phyloP scores from a whole-genome alignment of 768 basidiomycete species.

The Kwoniella heveanensis region DNA sequence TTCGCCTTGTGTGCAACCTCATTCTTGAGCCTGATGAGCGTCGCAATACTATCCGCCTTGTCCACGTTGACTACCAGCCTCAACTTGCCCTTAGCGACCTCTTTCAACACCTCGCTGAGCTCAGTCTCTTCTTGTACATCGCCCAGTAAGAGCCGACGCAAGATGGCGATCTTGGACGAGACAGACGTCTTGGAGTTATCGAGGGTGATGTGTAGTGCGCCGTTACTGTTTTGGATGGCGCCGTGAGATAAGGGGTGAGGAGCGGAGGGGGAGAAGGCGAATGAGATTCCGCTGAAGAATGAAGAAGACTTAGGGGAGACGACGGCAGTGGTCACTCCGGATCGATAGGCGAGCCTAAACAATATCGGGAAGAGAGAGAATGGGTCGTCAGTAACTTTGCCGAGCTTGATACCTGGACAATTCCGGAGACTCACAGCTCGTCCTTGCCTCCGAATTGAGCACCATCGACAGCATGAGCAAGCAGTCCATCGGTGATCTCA shows the following conservation, averaged over 20 bases:
- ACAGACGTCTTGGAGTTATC: conserved; percentile 64
- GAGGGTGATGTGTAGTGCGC: conserved; percentile 70
- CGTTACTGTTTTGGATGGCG: conserved; percentile 66
- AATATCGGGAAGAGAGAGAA: no score
- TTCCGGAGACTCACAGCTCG: conserved; percentile 65
- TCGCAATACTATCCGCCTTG: conserved; percentile 71
- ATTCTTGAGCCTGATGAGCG: conserved; percentile 66
- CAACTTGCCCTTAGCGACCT: conserved; percentile 62
- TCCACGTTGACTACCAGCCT: conserved; percentile 67
- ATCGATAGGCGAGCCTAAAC: conserved; percentile 69
- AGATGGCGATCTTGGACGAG: conserved; percentile 76
- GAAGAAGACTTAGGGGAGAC: conserved; percentile 64
- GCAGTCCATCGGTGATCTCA: conserved; percentile 54
- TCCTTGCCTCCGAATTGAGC: conserved; percentile 70
- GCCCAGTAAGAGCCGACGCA: conserved; percentile 67
- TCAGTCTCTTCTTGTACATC: conserved; percentile 58
- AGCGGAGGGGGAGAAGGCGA: conserved; percentile 66
- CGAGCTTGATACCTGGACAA: no score
- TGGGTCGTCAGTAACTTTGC: no score
- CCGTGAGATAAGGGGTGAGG: conserved; percentile 64
- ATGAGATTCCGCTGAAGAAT: conserved; percentile 67
- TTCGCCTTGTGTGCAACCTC: conserved; percentile 63
- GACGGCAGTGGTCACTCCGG: conserved; percentile 72
- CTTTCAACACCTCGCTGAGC: conserved; percentile 61
- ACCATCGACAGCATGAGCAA: conserved; percentile 72